Conservation (phyloP, 371 early-diverging fungal species). For the Rhizopus delemar region DNA sequence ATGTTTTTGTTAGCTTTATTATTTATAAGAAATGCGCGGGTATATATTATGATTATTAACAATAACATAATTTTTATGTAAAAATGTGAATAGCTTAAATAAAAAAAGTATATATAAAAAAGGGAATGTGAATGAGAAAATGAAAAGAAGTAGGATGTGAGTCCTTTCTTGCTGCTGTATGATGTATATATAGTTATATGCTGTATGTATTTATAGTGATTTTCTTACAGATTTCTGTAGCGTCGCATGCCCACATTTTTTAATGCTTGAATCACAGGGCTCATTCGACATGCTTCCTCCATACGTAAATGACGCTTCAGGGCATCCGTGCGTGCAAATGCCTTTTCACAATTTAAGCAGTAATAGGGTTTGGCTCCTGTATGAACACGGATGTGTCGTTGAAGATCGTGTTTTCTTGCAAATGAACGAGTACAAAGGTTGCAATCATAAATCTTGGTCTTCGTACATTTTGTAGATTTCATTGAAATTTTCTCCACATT, state of each 20-base stretch:
- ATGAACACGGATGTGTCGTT: slow-evolving; percentile 56
- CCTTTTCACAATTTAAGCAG: slow-evolving; percentile 59
- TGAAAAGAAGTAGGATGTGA: too few relatives aligned
- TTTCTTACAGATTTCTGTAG: slow-evolving; percentile 30
- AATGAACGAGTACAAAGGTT: slow-evolving; percentile 34
- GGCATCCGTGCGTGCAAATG: slow-evolving; percentile 70
- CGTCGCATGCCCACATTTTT: slow-evolving; percentile 37
- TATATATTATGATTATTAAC: too few relatives aligned
- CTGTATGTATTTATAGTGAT: too few relatives aligned
- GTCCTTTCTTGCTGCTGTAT: too few relatives aligned
- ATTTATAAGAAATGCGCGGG: too few relatives aligned
- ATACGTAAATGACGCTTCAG: slow-evolving; percentile 62
- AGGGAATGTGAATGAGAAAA: too few relatives aligned
- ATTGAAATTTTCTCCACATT: too few relatives aligned
- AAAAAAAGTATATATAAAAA: too few relatives aligned
- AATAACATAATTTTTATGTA: too few relatives aligned
- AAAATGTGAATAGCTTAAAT: too few relatives aligned
- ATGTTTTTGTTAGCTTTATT: too few relatives aligned
- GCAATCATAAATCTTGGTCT: slow-evolving; percentile 28
- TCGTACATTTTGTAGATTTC: neutral
- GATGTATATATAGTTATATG: too few relatives aligned
- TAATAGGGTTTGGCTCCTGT: slow-evolving; percentile 66
- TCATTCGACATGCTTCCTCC: slow-evolving; percentile 50
- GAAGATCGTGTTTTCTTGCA: slow-evolving; percentile 51
- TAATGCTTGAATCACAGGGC: slow-evolving; percentile 51